Percentiles rank a stretch among this genome's conserved stretches.
These are phyloP conservation scores for Obelidium mucronatum DNA, from an alignment of 192 early-diverging fungal species.

Conservation along the genomic window DNA sequence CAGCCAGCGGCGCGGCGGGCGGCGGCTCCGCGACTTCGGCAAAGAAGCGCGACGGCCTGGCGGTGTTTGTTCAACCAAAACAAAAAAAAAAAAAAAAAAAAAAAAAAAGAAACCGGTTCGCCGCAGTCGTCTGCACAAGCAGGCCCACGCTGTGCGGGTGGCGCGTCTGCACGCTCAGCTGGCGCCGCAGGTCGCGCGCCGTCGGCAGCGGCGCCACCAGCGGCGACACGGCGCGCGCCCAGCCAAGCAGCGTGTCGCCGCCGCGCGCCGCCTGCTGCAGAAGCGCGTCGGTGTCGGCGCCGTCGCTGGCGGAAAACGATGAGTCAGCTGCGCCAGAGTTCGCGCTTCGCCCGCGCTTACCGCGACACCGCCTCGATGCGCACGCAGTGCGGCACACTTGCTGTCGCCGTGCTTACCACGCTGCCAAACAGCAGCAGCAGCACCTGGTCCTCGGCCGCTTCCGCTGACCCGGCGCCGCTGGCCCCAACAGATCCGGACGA, in stretches of 20 bases:
- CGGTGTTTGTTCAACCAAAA: neutral
- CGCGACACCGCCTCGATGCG: neutral
- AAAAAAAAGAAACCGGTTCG: neutral
- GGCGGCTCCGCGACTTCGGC: conserved; percentile 7
- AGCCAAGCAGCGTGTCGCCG: neutral
- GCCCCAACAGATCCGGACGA: too few relatives aligned
- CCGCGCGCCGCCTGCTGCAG: neutral
- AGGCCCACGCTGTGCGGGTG: neutral
- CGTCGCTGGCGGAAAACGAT: neutral
- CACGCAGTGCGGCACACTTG: too few relatives aligned
- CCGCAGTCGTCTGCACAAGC: neutral
- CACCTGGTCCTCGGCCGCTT: too few relatives aligned
- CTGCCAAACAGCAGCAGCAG: too few relatives aligned
- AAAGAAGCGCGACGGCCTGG: conserved; percentile 23
- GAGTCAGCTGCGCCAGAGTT: neutral
- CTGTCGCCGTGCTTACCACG: neutral
- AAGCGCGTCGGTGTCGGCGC: neutral
- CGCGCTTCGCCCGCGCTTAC: neutral
- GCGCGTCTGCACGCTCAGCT: neutral
- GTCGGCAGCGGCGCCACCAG: neutral
- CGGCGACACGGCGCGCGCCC: neutral
- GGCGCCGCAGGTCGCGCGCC: neutral
- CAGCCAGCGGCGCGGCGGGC: neutral
- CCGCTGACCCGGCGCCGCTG: too few relatives aligned
- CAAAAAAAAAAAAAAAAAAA: neutral